phyloP scores from a whole-genome alignment of 164 flowering plant genomes.

The Annona squamosa region DNA sequence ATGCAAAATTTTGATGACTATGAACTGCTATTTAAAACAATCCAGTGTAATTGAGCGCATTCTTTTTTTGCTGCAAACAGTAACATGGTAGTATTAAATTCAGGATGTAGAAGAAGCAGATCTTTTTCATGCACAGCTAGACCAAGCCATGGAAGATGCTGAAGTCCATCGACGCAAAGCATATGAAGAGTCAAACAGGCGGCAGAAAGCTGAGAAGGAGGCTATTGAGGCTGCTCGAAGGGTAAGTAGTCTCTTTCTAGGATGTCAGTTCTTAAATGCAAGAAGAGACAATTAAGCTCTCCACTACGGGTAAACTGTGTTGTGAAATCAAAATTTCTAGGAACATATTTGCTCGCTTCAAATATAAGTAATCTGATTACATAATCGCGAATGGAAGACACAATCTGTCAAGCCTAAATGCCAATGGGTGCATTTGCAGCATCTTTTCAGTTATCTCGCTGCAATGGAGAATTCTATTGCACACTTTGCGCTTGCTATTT shows the following conservation, averaged over 20 bases:
- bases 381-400: not conserved
- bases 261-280: not conserved
- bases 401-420: not conserved
- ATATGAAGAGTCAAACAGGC: conserved; percentile 48
- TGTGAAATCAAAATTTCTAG: not conserved
- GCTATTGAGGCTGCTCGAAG: conserved; percentile 51
- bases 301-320: not conserved
- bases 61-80: not conserved
- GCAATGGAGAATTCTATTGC: no score
- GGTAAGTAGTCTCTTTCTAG: conserved; percentile 25
- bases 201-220: conserved; percentile 60
- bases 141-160: conserved; percentile 49
- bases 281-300: not conserved
- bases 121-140: conserved; percentile 40
- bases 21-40: not conserved
- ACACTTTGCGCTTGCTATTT: no score
- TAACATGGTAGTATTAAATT: not conserved
- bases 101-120: conserved; percentile 36
- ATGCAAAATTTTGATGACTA: not conserved
- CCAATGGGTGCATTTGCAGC: no score
- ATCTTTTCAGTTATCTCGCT: no score
- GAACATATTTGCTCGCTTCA: not conserved
- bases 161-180: conserved; percentile 40
- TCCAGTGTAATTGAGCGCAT: not conserved
- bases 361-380: no score